These are phyloP conservation scores for Podaxis rugospora DNA, from an alignment of 768 basidiomycete genomes.

Conservation along the genomic window DNA sequence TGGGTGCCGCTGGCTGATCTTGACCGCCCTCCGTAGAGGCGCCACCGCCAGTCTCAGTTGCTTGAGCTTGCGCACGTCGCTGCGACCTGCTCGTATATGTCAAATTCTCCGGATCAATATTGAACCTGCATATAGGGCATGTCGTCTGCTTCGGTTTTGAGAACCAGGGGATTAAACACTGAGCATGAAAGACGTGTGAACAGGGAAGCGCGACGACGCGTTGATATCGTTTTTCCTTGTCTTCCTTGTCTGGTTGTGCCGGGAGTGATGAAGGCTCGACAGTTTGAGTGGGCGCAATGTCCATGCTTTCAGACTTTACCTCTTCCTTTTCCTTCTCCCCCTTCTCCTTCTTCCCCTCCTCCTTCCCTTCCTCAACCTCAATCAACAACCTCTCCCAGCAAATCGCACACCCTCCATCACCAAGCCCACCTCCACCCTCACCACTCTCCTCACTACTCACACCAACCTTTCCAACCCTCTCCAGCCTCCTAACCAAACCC, in stretches of 20 bases:
- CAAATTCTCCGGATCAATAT: slow-evolving; percentile 75
- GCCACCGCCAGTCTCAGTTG: not conserved
- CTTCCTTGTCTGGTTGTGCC: slow-evolving; percentile 1
- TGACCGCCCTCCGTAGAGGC: slow-evolving; percentile 2
- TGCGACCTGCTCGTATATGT: slow-evolving; percentile 38
- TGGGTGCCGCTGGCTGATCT: not conserved
- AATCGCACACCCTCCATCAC: slow-evolving; percentile 59
- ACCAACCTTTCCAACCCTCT: slow-evolving; percentile 41
- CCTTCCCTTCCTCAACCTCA: slow-evolving; percentile 23
- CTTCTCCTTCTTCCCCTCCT: slow-evolving; percentile 7
- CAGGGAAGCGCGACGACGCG: slow-evolving; percentile 72
- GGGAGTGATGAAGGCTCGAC: not conserved
- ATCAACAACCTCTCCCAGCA: slow-evolving; percentile 71
- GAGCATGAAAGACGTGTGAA: slow-evolving; percentile 76
- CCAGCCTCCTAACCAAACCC: slow-evolving; percentile 62
- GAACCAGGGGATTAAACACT: slow-evolving; percentile 81
- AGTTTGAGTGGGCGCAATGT: not conserved
- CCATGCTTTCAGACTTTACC: not conserved
- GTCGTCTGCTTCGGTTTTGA: slow-evolving; percentile 74
- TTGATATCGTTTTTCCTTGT: slow-evolving; percentile 20
- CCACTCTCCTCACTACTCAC: slow-evolving; percentile 28
- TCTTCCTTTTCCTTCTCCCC: slow-evolving; percentile 4
- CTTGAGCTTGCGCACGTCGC: slow-evolving; percentile 12
- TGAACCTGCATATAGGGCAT: slow-evolving; percentile 80
- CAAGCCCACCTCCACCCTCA: slow-evolving; percentile 23